A percentile compares a stretch with the other conserved stretches of the same genome.
Evolutionary conservation across 2,329 filamentous ascomycete species (phyloP).

Genomic region (Leptographium procerum): DNA sequence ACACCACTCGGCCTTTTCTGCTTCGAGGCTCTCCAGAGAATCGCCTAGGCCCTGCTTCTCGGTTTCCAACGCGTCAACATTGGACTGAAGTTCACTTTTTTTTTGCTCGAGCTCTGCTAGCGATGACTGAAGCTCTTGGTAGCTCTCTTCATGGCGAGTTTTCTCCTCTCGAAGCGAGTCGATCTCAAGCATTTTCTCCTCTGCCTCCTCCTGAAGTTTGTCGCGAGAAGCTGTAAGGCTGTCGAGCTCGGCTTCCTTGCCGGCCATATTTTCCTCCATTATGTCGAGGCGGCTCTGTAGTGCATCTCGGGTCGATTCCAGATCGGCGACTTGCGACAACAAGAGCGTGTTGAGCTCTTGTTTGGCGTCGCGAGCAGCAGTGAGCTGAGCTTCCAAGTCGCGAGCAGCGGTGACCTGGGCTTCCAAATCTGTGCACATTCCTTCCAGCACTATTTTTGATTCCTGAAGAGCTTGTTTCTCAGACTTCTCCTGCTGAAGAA

Average conservation of each 20-base stretch:
- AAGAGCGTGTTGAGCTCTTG: constrained; percentile 10
- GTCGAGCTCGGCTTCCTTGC: not conserved
- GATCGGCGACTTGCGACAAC: constrained; percentile 8
- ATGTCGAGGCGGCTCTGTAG: constrained; percentile 6
- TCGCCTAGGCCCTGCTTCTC: not conserved
- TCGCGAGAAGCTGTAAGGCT: not conserved
- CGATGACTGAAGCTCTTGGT: not conserved
- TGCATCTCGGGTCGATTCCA: constrained; percentile 7
- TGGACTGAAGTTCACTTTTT: not conserved
- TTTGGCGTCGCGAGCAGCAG: constrained; percentile 2
- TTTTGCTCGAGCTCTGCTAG: not conserved
- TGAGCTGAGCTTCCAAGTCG: constrained; percentile 8
- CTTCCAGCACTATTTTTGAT: constrained; percentile 1
- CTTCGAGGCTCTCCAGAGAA: not conserved
- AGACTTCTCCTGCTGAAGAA: not conserved
- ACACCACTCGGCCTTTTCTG: constrained; percentile 1
- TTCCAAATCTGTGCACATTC: constrained; percentile 5
- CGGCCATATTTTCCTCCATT: constrained; percentile 2
- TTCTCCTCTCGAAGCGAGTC: not conserved
- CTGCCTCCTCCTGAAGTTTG: not conserved
- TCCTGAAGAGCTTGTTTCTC: not conserved
- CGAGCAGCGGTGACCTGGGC: constrained; percentile 5
- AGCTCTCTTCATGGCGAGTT: not conserved
- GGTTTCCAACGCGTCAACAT: not conserved
- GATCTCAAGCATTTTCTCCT: not conserved